These are phyloP conservation scores for Apiospora sp. DNA, from an alignment of 2,329 filamentous ascomycete species.

Conservation along the genomic window DNA sequence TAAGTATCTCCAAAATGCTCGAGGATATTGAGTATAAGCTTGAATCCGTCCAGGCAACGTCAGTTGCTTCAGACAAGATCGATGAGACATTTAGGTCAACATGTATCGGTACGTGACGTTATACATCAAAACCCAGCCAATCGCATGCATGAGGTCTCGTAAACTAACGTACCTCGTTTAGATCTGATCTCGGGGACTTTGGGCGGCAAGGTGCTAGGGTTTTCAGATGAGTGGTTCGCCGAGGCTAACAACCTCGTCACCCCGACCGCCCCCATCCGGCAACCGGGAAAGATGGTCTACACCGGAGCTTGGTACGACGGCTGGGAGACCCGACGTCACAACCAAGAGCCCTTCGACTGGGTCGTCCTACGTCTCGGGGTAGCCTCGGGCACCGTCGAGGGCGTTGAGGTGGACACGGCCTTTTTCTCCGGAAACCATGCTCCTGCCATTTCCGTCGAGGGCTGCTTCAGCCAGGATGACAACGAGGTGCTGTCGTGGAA, in stretches of 20 bases:
- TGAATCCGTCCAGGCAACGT: conserved; percentile 59
- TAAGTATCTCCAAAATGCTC: conserved; percentile 30
- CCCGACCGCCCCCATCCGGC: conserved; percentile 67
- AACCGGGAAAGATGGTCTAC: conserved; percentile 73
- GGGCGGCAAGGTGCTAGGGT: conserved; percentile 70
- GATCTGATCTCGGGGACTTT: conserved; percentile 68
- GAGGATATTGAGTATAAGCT: conserved; percentile 63
- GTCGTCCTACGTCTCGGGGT: conserved; percentile 72
- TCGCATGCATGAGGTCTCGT: conserved; percentile 2
- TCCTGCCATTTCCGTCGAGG: conserved; percentile 80
- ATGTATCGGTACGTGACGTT: conserved; percentile 59
- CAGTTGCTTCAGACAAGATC: conserved; percentile 61
- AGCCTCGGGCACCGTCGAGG: conserved; percentile 74
- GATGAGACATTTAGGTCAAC: conserved; percentile 68
- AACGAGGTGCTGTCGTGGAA: conserved; percentile 70
- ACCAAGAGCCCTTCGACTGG: conserved; percentile 70
- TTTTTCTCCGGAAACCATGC: conserved; percentile 87
- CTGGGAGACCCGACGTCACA: conserved; percentile 74
- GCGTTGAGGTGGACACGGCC: conserved; percentile 81
- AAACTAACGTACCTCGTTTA: conserved; percentile 39
- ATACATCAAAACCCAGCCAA: neutral
- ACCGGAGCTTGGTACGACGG: conserved; percentile 76
- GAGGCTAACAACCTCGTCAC: conserved; percentile 70
- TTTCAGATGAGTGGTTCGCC: conserved; percentile 75
- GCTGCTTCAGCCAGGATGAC: conserved; percentile 71